These are phyloP conservation scores for Tieghemiomyces parasiticus DNA, from an alignment of 192 early-diverging fungal species.

Conservation along the genomic window DNA sequence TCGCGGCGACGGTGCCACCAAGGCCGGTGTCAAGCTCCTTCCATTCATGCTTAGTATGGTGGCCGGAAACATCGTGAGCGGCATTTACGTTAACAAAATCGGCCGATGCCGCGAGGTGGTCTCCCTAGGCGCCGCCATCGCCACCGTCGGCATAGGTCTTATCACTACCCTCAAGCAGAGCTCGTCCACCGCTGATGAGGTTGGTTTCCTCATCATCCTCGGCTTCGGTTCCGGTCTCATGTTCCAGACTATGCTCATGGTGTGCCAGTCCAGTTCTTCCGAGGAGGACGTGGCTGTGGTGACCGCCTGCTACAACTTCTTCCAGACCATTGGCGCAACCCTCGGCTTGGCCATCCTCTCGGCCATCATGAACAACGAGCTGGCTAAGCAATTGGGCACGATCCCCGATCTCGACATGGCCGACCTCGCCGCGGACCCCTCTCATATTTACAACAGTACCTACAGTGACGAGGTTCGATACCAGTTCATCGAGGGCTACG, in stretches of 20 bases:
- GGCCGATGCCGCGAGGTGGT: constrained; percentile 33
- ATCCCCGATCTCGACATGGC: neutral
- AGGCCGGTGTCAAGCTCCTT: constrained; percentile 44
- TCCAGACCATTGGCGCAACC: constrained; percentile 34
- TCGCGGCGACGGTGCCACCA: constrained; percentile 31
- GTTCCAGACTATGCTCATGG: constrained; percentile 31
- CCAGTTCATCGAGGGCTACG: neutral
- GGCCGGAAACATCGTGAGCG: constrained; percentile 33
- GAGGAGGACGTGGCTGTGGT: constrained; percentile 33
- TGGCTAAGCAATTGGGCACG: neutral
- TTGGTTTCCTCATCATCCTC: constrained; percentile 35
- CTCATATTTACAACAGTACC: neutral
- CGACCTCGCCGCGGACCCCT: neutral
- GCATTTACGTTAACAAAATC: constrained; percentile 33
- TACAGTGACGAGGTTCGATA: neutral
- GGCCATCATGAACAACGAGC: constrained; percentile 6
- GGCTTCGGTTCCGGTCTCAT: constrained; percentile 40
- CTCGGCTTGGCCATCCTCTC: constrained; percentile 30
- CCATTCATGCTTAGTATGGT: constrained; percentile 42
- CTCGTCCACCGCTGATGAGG: constrained; percentile 28
- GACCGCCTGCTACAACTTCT: constrained; percentile 32
- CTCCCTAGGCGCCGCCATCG: constrained; percentile 31
- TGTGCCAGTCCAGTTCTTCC: constrained; percentile 23
- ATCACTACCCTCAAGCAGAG: constrained; percentile 35
- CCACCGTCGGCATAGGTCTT: constrained; percentile 35